These are phyloP conservation scores for Calonectria pseudoreteaudii DNA, from an alignment of 2,329 filamentous ascomycete genomes.

Conservation along the genomic window DNA sequence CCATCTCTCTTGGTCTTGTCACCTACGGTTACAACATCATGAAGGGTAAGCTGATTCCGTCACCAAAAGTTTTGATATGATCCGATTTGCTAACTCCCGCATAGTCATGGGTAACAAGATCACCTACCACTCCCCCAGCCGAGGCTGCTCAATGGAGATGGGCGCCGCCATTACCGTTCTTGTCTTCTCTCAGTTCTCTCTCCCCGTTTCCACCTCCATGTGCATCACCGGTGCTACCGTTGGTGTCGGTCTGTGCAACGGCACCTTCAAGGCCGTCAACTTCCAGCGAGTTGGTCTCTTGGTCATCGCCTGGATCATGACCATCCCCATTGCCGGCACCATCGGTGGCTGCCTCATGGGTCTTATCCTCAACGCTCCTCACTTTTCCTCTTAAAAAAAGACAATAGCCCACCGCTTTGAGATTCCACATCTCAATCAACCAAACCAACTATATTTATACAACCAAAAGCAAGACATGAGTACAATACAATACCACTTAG, in stretches of 20 bases:
- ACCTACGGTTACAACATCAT: constrained; percentile 89
- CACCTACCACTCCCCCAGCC: constrained; percentile 72
- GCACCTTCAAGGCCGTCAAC: constrained; percentile 78
- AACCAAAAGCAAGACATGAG: constrained; percentile 1
- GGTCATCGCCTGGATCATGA: constrained; percentile 70
- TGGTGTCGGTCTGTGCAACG: constrained; percentile 83
- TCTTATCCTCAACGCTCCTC: constrained; percentile 54
- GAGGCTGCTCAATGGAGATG: constrained; percentile 81
- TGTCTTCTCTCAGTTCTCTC: constrained; percentile 79
- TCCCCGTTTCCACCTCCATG: constrained; percentile 83
- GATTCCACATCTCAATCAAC: not conserved
- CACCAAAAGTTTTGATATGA: not conserved
- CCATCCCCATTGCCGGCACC: constrained; percentile 56
- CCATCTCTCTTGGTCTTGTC: constrained; percentile 75
- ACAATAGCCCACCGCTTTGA: not conserved
- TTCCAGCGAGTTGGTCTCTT: constrained; percentile 78
- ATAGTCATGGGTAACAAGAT: constrained; percentile 85
- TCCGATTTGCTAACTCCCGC: constrained; percentile 25
- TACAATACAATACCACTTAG: not conserved
- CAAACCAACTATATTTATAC: not conserved
- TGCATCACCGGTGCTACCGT: constrained; percentile 85
- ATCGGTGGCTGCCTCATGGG: constrained; percentile 56
- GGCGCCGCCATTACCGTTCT: constrained; percentile 82
- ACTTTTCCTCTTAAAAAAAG: constrained; percentile 40
- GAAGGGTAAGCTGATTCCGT: constrained; percentile 67